Evolutionary conservation across 495 filamentous ascomycete genomes (phyloP), one percentile per base, ranked within the genome.

Genomic region (Aspergillus heteromorphus): DNA sequence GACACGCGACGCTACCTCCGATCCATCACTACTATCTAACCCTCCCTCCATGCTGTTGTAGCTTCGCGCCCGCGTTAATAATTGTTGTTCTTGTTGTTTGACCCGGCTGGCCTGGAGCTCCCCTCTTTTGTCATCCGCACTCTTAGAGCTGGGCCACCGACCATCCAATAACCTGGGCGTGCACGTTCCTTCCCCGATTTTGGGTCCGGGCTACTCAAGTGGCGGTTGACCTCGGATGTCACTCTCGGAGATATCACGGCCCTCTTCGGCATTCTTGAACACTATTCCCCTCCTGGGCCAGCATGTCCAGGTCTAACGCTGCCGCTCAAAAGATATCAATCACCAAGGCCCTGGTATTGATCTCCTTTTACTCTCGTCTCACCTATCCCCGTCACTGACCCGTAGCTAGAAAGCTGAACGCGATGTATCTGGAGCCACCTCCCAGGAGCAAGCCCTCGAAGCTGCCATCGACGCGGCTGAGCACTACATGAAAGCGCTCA

Each of bases 391-490:
- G 41, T 17, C 29, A 54, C 65, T 67, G 59, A 72, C 55, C 49
- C 41, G 45, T 54, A 48, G 41, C 52, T 69, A 91, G 87, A 80
- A 76, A 73, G 79, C 78, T 56, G 84, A 89, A 67, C 71, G 68
- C 25, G 74, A 73, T 53, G 70, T 89, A 49, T 73, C 73, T 34
- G 65, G 55, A 20, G 75, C 84, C 17, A 67, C 68, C 23, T 85
- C 79, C 43, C 82, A 83, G 49, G 78, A 84, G 31, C 79, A 83
- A 55, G 91, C 92, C 17, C 74, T 96, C 45, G 70, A 85, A 34
- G 80, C 84, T 57, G 85, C 87, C 51, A 87, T 93, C 64, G 71
- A 80, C 55, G 87, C 87, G 20, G 84, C 82, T 14, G 88, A 96
- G 60, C 69, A 86, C 41, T 89, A 89, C 55, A 89, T 96, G 83